A percentile compares a stretch with the other conserved stretches of the same genome.
These are phyloP conservation scores for Dendrobium officinale DNA, from an alignment of 106 monocot genomes.

Conservation along the genomic window DNA sequence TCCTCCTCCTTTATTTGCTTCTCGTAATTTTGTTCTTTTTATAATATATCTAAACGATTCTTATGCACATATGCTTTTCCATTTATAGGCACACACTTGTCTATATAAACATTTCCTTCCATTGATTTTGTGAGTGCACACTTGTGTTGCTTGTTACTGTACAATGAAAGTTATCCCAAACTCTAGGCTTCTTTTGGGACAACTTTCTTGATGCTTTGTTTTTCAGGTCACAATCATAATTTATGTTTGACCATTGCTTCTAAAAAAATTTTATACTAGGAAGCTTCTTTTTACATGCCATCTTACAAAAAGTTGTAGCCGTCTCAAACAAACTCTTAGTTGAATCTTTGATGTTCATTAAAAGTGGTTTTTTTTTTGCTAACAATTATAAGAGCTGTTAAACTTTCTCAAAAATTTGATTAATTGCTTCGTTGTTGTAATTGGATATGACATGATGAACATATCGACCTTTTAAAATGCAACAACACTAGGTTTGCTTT, in stretches of 20 bases:
- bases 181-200: too few species aligned
- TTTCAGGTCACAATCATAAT: too few species aligned
- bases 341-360: neutral
- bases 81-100: neutral
- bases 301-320: too few species aligned
- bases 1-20: neutral
- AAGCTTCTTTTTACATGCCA: too few species aligned
- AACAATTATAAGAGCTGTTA: too few species aligned
- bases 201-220: too few species aligned
- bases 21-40: neutral
- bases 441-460: too few species aligned
- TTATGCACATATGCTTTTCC: neutral
- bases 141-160: neutral
- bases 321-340: neutral
- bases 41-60: neutral
- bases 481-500: too few species aligned
- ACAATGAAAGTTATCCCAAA: neutral
- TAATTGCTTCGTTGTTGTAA: too few species aligned
- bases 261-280: neutral
- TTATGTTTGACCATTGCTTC: too few species aligned
- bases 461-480: too few species aligned
- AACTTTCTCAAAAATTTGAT: too few species aligned
- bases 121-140: neutral
- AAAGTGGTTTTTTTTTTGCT: neutral
- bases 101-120: neutral